Percentiles rank a stretch among this genome's conserved stretches.
These are phyloP conservation scores for Coleophoma crateriformis DNA, from an alignment of 2,329 filamentous ascomycete species.

Conservation along the genomic window DNA sequence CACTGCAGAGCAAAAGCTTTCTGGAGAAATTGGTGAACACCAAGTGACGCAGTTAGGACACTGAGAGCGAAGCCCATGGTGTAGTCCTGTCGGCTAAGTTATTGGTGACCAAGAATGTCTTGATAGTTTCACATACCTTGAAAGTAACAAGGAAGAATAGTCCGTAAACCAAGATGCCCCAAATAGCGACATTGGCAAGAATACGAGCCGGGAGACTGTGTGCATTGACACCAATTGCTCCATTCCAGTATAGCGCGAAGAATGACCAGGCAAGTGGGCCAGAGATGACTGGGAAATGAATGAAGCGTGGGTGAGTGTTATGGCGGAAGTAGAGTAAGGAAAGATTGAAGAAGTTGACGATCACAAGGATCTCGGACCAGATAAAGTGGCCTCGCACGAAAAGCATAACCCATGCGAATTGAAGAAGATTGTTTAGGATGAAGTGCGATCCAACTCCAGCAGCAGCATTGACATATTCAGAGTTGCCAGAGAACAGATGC, in stretches of 20 bases:
- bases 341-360: conserved; percentile 80
- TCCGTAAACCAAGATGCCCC: conserved; percentile 74
- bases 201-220: conserved; percentile 65
- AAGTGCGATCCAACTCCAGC: conserved; percentile 79
- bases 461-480: conserved; percentile 59
- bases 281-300: conserved; percentile 71
- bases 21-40: conserved; percentile 69
- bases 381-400: conserved; percentile 73
- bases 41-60: conserved; percentile 67
- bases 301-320: conserved; percentile 62
- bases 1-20: conserved; percentile 78
- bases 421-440: conserved; percentile 77
- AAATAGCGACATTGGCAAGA: conserved; percentile 82
- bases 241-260: conserved; percentile 83
- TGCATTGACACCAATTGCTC: conserved; percentile 73
- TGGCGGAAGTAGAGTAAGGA: conserved; percentile 76
- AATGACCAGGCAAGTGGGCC: conserved; percentile 83
- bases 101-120: background rate
- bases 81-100: conserved; percentile 44
- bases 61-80: conserved; percentile 77
- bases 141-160: conserved; percentile 68
- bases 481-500: conserved; percentile 67
- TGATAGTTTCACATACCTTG: conserved; percentile 44
- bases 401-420: conserved; percentile 77
- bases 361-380: conserved; percentile 68